These are phyloP conservation scores for Bisporella sp. DNA, from an alignment of 2,329 filamentous ascomycete species.

Conservation along the genomic window DNA sequence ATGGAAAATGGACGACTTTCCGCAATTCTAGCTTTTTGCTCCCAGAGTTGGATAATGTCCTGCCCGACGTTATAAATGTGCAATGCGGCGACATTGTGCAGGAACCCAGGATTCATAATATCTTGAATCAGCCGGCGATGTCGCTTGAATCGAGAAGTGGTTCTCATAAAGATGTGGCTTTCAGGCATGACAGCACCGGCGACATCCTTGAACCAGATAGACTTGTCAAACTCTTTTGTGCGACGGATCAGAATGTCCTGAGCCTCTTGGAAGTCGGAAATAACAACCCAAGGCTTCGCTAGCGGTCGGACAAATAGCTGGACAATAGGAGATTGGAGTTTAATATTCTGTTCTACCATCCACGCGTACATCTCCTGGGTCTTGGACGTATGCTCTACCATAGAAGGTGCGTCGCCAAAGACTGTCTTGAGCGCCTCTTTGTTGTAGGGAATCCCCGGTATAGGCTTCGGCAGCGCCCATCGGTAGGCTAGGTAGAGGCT, in stretches of 20 bases:
- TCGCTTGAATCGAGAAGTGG: constrained; percentile 20
- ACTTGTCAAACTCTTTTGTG: constrained; percentile 27
- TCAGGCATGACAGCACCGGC: constrained; percentile 23
- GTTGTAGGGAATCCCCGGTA: constrained; percentile 13
- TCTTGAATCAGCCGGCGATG: constrained; percentile 26
- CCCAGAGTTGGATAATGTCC: constrained; percentile 26
- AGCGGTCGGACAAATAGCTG: constrained; percentile 21
- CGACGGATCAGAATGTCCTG: constrained; percentile 26
- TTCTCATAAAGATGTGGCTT: constrained; percentile 21
- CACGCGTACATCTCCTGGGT: constrained; percentile 5
- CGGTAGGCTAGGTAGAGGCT: constrained; percentile 1
- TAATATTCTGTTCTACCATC: constrained; percentile 5
- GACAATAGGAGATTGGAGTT: constrained; percentile 15
- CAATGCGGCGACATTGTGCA: constrained; percentile 23
- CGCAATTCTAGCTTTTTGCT: constrained; percentile 14
- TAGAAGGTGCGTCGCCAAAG: constrained; percentile 7
- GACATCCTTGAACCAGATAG: constrained; percentile 16
- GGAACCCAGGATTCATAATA: constrained; percentile 26
- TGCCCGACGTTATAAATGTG: constrained; percentile 18
- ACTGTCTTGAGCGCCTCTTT: constrained; percentile 1
- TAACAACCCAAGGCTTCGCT: constrained; percentile 14
- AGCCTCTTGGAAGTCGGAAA: constrained; percentile 23
- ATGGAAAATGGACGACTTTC: constrained; percentile 8
- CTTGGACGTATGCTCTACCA: constrained; percentile 2
- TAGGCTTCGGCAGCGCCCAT: constrained; percentile 5